These are phyloP conservation scores for Lentinula aciculospora DNA, from an alignment of 768 basidiomycete genomes.

Conservation along the genomic window DNA sequence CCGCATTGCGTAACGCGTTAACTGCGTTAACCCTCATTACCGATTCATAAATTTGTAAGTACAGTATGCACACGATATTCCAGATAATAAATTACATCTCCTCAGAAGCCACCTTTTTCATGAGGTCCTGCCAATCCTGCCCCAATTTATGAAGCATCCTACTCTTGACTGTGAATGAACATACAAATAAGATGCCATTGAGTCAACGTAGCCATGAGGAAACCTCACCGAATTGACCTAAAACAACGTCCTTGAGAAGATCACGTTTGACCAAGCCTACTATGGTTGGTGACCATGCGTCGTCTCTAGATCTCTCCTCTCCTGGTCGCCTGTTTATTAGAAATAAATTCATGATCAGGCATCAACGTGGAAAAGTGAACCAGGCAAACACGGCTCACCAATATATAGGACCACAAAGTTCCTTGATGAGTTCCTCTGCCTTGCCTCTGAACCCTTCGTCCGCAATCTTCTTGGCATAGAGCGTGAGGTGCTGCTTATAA, in stretches of 20 bases:
- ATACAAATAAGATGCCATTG: neutral
- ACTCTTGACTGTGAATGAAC: conserved; percentile 48
- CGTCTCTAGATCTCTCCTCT: conserved; percentile 43
- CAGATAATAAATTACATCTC: conserved; percentile 21
- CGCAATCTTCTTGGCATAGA: conserved; percentile 81
- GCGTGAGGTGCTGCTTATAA: conserved; percentile 68
- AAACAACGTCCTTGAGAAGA: conserved; percentile 76
- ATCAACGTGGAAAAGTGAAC: no score
- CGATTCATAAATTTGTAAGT: neutral
- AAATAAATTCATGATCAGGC: no score
- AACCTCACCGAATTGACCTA: conserved; percentile 68
- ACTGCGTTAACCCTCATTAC: no score
- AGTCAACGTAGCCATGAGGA: neutral
- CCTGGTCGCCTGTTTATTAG: conserved; percentile 21
- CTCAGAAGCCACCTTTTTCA: conserved; percentile 59
- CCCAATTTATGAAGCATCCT: conserved; percentile 73
- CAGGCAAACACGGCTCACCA: no score
- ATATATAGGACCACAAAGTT: conserved; percentile 86
- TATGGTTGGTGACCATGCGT: conserved; percentile 61
- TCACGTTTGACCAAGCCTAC: conserved; percentile 77
- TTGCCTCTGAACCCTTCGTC: conserved; percentile 87
- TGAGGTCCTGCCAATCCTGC: conserved; percentile 75
- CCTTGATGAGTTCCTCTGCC: conserved; percentile 87
- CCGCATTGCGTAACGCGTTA: neutral
- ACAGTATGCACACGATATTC: no score